These are phyloP conservation scores for Strigomonas oncopelti DNA, from an alignment of 208 protist species.

Conservation along the genomic window DNA sequence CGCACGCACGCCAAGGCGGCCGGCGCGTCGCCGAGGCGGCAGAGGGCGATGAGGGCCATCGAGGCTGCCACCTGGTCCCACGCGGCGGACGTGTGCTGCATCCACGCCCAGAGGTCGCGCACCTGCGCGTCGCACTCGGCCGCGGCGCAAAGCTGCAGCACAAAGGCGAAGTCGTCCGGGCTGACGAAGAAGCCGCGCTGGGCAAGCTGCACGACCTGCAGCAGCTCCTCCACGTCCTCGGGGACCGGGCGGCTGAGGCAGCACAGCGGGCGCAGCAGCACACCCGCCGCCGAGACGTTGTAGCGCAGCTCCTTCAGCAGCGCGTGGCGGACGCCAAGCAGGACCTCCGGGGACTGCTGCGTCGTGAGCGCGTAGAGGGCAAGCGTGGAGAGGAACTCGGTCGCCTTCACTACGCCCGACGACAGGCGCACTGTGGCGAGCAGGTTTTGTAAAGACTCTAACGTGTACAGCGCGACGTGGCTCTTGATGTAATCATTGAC, in stretches of 20 bases:
- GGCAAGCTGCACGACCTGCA: slow-evolving; percentile 43
- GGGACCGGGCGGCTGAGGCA: slow-evolving; percentile 22
- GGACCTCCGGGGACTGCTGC: slow-evolving; percentile 7
- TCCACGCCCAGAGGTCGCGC: slow-evolving; percentile 64
- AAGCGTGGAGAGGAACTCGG: neutral
- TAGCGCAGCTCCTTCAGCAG: slow-evolving; percentile 48
- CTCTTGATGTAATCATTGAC: slow-evolving; percentile 21
- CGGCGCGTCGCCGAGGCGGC: slow-evolving; percentile 30
- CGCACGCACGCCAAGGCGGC: slow-evolving; percentile 65
- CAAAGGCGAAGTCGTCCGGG: slow-evolving; percentile 46
- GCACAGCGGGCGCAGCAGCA: slow-evolving; percentile 51
- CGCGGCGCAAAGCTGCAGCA: slow-evolving; percentile 41
- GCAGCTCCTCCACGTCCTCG: slow-evolving; percentile 31
- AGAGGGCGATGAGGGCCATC: slow-evolving; percentile 47
- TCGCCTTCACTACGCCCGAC: neutral
- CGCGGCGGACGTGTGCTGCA: slow-evolving; percentile 74
- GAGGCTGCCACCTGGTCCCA: slow-evolving; percentile 65
- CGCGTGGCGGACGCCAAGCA: slow-evolving; percentile 27
- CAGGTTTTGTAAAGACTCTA: slow-evolving; percentile 28
- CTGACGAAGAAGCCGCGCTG: slow-evolving; percentile 40
- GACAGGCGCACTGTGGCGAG: slow-evolving; percentile 21
- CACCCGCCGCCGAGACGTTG: slow-evolving; percentile 27
- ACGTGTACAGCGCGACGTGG: slow-evolving; percentile 13
- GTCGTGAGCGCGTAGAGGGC: neutral
- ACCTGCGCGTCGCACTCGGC: slow-evolving; percentile 29